These are phyloP conservation scores for Talaromyces sp. DNA, from an alignment of 2,329 filamentous ascomycete species.

Conservation along the genomic window DNA sequence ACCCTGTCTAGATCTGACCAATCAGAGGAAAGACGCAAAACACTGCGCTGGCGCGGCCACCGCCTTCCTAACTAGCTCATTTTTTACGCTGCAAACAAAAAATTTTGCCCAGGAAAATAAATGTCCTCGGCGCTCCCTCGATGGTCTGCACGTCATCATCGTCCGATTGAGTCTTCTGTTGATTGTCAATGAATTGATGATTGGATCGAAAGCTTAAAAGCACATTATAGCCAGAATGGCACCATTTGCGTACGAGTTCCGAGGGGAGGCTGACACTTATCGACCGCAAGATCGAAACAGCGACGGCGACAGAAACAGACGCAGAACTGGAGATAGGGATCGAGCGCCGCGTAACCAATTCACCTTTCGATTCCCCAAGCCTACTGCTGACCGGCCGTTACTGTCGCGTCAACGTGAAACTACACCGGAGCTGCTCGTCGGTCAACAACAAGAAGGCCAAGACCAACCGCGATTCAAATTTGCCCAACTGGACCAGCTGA, in stretches of 20 bases:
- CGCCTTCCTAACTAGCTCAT: conserved; percentile 13
- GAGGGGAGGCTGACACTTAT: conserved; percentile 19
- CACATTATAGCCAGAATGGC: conserved; percentile 18
- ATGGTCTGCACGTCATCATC: neutral
- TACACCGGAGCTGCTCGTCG: conserved; percentile 35
- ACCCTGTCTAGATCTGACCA: neutral
- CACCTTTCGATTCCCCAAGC: conserved; percentile 40
- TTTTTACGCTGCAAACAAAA: neutral
- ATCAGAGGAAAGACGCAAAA: neutral
- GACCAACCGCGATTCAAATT: conserved; percentile 34
- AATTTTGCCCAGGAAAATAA: neutral
- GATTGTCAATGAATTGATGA: neutral
- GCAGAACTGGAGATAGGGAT: conserved; percentile 19
- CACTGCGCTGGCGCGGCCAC: neutral
- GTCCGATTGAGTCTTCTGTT: neutral
- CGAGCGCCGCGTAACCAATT: conserved; percentile 31
- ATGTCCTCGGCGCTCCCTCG: neutral
- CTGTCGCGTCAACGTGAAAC: conserved; percentile 32
- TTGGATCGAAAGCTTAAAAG: neutral
- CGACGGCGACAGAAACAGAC: neutral
- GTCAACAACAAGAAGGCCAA: conserved; percentile 22
- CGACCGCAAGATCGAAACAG: conserved; percentile 8
- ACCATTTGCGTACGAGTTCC: conserved; percentile 33
- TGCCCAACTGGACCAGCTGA: conserved; percentile 36
- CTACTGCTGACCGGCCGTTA: conserved; percentile 37